Evolutionary conservation across 2,329 filamentous ascomycete genomes (phyloP).

Genomic region (Aspergillus awamori): DNA sequence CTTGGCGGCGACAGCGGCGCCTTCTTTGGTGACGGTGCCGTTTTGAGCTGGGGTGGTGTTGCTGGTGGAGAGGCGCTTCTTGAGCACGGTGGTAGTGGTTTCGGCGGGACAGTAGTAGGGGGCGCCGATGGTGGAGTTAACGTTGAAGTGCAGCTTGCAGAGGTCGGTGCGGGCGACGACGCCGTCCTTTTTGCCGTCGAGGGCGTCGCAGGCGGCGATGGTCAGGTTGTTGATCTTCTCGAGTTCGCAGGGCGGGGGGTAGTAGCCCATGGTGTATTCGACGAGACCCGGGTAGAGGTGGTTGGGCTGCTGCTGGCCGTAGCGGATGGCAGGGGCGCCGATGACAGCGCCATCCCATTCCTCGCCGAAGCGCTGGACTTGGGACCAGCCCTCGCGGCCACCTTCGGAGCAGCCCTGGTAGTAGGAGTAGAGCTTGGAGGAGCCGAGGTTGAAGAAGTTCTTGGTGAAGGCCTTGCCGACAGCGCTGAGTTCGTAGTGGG

Average conservation of each 20-base stretch:
- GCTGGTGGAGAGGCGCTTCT: constrained; percentile 24
- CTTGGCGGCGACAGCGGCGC: constrained; percentile 37
- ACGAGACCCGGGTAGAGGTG: constrained; percentile 45
- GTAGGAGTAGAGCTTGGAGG: constrained; percentile 45
- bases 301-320: constrained; percentile 47
- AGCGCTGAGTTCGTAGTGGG: constrained; percentile 54
- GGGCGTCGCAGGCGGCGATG: constrained; percentile 57
- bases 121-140: constrained; percentile 50
- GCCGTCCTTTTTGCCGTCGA: constrained; percentile 59
- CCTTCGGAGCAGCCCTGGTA: constrained; percentile 60
- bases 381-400: constrained; percentile 55
- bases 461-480: constrained; percentile 50
- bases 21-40: constrained; percentile 33
- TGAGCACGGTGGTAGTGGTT: constrained; percentile 29
- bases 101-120: constrained; percentile 48
- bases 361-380: constrained; percentile 54
- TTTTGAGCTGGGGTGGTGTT: constrained; percentile 32
- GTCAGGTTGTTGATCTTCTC: constrained; percentile 53
- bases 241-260: constrained; percentile 42
- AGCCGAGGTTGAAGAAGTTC: constrained; percentile 42
- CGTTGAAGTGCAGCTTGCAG: constrained; percentile 51
- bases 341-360: constrained; percentile 52
- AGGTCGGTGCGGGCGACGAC: constrained; percentile 55
- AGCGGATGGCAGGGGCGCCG: constrained; percentile 53
- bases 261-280: constrained; percentile 47